phyloP scores from a whole-genome alignment of 2,329 filamentous ascomycete species.

The Fusarium stilboides region DNA sequence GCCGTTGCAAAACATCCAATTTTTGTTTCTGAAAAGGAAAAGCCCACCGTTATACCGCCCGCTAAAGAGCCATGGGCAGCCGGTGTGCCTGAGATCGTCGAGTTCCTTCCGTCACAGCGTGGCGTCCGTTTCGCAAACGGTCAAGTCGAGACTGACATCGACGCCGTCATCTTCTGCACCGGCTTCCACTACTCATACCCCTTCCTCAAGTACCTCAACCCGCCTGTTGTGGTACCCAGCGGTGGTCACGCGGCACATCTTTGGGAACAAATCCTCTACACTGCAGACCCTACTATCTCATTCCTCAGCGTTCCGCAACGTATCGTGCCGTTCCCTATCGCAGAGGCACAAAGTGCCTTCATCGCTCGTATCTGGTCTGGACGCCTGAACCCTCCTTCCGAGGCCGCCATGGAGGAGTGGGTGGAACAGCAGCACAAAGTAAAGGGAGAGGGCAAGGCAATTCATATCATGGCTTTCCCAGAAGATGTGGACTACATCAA shows the following conservation, averaged over 20 bases:
- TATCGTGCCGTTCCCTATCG: conserved; percentile 79
- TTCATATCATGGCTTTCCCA: conserved; percentile 63
- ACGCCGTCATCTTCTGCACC: conserved; percentile 85
- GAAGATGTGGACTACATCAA: conserved; percentile 75
- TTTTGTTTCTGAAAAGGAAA: conserved; percentile 66
- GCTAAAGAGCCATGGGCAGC: conserved; percentile 53
- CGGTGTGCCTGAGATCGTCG: conserved; percentile 63
- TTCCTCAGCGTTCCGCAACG: conserved; percentile 77
- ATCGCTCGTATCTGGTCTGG: conserved; percentile 77
- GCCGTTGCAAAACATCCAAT: conserved; percentile 68
- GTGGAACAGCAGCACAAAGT: conserved; percentile 67
- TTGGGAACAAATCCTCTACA: conserved; percentile 80
- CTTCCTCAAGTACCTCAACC: conserved; percentile 67
- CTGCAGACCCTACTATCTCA: conserved; percentile 74
- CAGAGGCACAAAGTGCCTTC: conserved; percentile 78
- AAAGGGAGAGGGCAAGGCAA: conserved; percentile 60
- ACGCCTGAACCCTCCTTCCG: conserved; percentile 69
- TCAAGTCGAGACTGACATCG: conserved; percentile 73
- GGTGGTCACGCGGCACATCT: conserved; percentile 77
- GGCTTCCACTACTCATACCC: conserved; percentile 89
- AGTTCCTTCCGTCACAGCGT: conserved; percentile 60
- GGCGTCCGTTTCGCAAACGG: conserved; percentile 75
- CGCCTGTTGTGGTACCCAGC: conserved; percentile 70
- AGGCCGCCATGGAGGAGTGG: conserved; percentile 73
- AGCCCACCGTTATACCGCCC: conserved; percentile 44